phyloP scores from a whole-genome alignment of 176 grass and related monocot species.

The Aegilops bicornis region DNA sequence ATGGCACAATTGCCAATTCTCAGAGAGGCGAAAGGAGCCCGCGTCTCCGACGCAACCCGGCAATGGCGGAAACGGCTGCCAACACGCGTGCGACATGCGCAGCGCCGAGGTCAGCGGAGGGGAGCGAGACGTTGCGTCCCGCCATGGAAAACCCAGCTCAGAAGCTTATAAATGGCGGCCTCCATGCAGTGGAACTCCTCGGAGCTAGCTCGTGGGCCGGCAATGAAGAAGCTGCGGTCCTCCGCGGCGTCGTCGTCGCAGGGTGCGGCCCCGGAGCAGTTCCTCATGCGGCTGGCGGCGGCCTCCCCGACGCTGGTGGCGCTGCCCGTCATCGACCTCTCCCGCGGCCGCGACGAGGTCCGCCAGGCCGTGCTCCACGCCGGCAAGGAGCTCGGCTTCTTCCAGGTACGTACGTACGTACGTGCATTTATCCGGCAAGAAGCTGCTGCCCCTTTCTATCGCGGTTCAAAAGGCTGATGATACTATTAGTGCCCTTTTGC shows the following conservation, averaged over 20 bases:
- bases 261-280: constrained; percentile 42
- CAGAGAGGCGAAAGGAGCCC: not conserved
- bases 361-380: constrained; percentile 44
- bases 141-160: not conserved
- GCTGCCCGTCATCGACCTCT: constrained; percentile 64
- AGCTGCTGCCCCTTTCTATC: too few relatives aligned
- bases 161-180: not conserved
- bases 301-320: not conserved
- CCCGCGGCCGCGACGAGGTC: constrained; percentile 41
- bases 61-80: not conserved
- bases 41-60: not conserved
- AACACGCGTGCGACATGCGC: not conserved
- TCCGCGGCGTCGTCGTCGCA: not conserved
- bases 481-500: too few relatives aligned
- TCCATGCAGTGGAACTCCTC: not conserved
- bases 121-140: not conserved
- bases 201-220: not conserved
- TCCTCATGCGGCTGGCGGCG: constrained; percentile 41
- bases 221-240: constrained; percentile 55
- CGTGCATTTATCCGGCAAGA: too few relatives aligned
- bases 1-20: not conserved
- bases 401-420: constrained; percentile 49
- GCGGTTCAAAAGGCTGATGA: too few relatives aligned
- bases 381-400: constrained; percentile 65
- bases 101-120: not conserved